Evolutionary conservation across 306 rosid genomes (phyloP).

Genomic region (Erythrophleum fordii): DNA sequence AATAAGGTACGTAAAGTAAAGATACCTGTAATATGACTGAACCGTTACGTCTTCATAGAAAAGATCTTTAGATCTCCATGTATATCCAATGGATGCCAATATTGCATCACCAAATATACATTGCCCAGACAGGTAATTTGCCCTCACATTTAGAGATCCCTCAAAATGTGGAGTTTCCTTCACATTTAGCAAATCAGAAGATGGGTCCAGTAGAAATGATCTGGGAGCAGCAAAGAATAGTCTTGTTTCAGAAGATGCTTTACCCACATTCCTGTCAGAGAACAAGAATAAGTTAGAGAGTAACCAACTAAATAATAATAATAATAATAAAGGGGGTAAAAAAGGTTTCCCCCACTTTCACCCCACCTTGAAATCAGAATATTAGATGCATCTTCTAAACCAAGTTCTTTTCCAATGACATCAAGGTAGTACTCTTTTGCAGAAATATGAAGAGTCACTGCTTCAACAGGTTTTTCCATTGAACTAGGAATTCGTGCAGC

Average conservation of each 20-base stretch:
- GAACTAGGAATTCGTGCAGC: conserved; percentile 70
- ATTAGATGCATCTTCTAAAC: conserved; percentile 62
- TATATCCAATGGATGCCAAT: conserved; percentile 82
- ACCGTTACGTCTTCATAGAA: conserved; percentile 69
- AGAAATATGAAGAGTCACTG: conserved; percentile 62
- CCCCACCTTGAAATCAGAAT: conserved; percentile 82
- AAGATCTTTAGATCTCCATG: conserved; percentile 76
- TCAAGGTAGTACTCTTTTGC: conserved; percentile 77
- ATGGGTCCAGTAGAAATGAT: conserved; percentile 50
- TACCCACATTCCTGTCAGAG: conserved; percentile 79
- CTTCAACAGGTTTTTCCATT: conserved; percentile 60
- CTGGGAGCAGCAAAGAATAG: conserved; percentile 68
- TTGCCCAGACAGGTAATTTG: conserved; percentile 85
- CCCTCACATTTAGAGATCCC: conserved; percentile 67
- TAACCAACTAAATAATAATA: conserved; percentile 4
- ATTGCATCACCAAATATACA: conserved; percentile 83
- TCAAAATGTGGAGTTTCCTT: conserved; percentile 52
- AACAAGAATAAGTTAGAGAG: conserved; percentile 37
- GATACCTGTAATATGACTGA: conserved; percentile 84
- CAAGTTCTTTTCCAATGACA: conserved; percentile 77
- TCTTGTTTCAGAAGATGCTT: conserved; percentile 88
- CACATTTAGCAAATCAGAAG: conserved; percentile 49
- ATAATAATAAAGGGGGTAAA: neutral
- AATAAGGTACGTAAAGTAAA: conserved; percentile 31
- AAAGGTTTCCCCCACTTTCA: neutral